Evolutionary conservation across 495 filamentous ascomycete genomes (phyloP).

Genomic region (Penicillium desertorum): DNA sequence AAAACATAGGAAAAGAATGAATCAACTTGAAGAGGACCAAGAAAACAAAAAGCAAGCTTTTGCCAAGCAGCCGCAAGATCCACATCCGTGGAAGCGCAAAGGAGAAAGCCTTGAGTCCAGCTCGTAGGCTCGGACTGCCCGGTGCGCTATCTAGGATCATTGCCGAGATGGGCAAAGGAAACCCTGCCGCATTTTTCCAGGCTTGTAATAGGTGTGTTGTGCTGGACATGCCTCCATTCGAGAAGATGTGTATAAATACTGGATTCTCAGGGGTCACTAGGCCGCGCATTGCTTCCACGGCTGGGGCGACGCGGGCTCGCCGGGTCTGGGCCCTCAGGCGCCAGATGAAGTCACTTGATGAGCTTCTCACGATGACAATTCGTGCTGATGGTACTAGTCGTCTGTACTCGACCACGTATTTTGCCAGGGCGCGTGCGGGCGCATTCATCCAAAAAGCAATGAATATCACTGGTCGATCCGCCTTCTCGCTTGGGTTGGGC

Average conservation of each 20-base stretch:
- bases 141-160: slow-evolving; percentile 47
- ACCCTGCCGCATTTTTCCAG: slow-evolving; percentile 34
- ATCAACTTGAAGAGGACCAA: slow-evolving; percentile 21
- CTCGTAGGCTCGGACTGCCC: slow-evolving; percentile 31
- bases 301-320: slow-evolving; percentile 35
- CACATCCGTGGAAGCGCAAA: slow-evolving; percentile 36
- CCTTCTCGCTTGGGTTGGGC: slow-evolving; percentile 3
- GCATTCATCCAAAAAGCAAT: slow-evolving; percentile 50
- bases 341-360: slow-evolving; percentile 39
- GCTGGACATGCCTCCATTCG: slow-evolving; percentile 42
- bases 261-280: slow-evolving; percentile 23
- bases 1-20: slow-evolving; percentile 16
- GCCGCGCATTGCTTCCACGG: slow-evolving; percentile 37
- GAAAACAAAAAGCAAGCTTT: slow-evolving; percentile 27
- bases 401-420: slow-evolving; percentile 41
- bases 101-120: slow-evolving; percentile 36
- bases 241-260: slow-evolving; percentile 46
- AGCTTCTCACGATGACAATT: slow-evolving; percentile 43
- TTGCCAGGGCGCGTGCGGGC: slow-evolving; percentile 35
- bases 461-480: slow-evolving; percentile 29
- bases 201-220: slow-evolving; percentile 33
- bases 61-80: slow-evolving; percentile 34
- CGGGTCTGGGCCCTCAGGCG: slow-evolving; percentile 24
- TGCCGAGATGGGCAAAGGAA: slow-evolving; percentile 33
- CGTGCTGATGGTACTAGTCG: slow-evolving; percentile 37